These are phyloP conservation scores for Rhodotorula sp. DNA, from an alignment of 1,284 basidiomycete species.

Conservation along the genomic window DNA sequence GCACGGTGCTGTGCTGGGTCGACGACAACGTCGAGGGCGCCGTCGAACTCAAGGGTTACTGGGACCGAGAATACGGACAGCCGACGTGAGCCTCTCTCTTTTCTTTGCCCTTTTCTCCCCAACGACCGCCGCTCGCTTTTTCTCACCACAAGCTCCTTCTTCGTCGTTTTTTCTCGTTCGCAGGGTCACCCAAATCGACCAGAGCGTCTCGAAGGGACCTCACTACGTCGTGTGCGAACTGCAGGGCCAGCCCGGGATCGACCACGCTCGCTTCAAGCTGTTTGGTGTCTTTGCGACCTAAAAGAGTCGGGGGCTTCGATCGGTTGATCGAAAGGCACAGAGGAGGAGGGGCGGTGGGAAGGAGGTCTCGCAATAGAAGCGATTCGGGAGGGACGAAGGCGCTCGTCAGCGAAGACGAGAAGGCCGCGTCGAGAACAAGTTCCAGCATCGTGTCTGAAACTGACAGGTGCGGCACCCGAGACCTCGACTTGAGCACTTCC, in stretches of 20 bases:
- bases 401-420: not conserved
- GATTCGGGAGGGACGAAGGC: not conserved
- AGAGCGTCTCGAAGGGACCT: slow-evolving; percentile 42
- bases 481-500: too few species aligned
- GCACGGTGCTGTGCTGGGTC: slow-evolving; percentile 65
- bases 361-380: not conserved
- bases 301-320: too few species aligned
- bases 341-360: not conserved
- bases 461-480: not conserved
- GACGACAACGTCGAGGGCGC: slow-evolving; percentile 57
- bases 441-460: not conserved
- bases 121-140: not conserved
- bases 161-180: not conserved
- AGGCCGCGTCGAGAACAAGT: too few species aligned
- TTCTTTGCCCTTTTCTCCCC: not conserved
- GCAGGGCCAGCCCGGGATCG: slow-evolving; percentile 42
- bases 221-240: slow-evolving; percentile 46
- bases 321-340: too few species aligned
- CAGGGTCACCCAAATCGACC: slow-evolving; percentile 44
- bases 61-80: slow-evolving; percentile 51
- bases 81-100: slow-evolving; percentile 50
- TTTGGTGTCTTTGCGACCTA: slow-evolving; percentile 36
- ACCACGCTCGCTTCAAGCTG: slow-evolving; percentile 34
- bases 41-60: slow-evolving; percentile 54
- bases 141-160: not conserved